These are phyloP conservation scores for Cyberlindnera amylophila DNA, from an alignment of 805 yeast genomes.

Conservation along the genomic window DNA sequence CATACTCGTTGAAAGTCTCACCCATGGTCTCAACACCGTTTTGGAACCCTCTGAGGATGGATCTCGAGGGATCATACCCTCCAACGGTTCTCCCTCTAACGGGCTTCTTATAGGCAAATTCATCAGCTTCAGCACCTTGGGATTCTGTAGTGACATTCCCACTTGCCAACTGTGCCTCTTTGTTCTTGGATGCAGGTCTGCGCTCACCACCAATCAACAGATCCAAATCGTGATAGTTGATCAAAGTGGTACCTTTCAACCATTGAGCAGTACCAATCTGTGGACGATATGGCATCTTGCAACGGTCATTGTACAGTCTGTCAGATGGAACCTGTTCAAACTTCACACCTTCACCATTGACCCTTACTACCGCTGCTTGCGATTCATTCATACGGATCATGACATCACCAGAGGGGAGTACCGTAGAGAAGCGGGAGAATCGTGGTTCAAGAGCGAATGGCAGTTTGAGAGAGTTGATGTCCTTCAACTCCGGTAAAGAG, in stretches of 20 bases:
- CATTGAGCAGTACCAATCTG: slow-evolving; percentile 74
- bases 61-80: slow-evolving; percentile 39
- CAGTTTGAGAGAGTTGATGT: slow-evolving; percentile 45
- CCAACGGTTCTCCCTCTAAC: slow-evolving; percentile 35
- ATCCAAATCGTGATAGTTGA: slow-evolving; percentile 62
- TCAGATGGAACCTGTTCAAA: slow-evolving; percentile 36
- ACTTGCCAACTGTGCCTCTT: slow-evolving; percentile 55
- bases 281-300: slow-evolving; percentile 76
- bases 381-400: slow-evolving; percentile 52
- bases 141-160: slow-evolving; percentile 31
- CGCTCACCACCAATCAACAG: slow-evolving; percentile 68
- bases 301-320: slow-evolving; percentile 62
- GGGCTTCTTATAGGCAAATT: slow-evolving; percentile 44
- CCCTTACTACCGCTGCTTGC: slow-evolving; percentile 46
- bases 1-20: slow-evolving; percentile 54
- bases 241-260: slow-evolving; percentile 72
- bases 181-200: slow-evolving; percentile 55
- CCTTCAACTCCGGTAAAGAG: slow-evolving; percentile 61
- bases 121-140: slow-evolving; percentile 21
- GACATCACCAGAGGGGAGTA: slow-evolving; percentile 52
- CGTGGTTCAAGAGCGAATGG: slow-evolving; percentile 40
- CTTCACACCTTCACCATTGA: slow-evolving; percentile 7
- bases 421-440: slow-evolving; percentile 41
- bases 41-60: slow-evolving; percentile 42
- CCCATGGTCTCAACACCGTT: slow-evolving; percentile 51